Percentiles rank a stretch among this genome's conserved stretches.
phyloP scores from a whole-genome alignment of 1,139 yeast species.

The Geotrichum klebahnii region DNA sequence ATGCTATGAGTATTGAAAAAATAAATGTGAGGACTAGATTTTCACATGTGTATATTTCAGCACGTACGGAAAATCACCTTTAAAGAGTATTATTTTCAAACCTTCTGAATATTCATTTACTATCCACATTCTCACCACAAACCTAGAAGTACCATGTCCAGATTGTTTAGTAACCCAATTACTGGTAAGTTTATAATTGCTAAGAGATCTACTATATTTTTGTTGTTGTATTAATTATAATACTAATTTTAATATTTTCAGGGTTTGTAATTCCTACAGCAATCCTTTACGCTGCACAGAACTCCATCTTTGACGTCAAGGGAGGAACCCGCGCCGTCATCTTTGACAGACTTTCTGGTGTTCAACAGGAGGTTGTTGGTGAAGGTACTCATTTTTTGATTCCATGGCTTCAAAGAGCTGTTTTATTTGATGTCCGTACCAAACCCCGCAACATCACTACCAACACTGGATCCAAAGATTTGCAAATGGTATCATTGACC shows the following conservation, averaged over 20 bases:
- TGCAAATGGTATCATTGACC: conserved; percentile 92
- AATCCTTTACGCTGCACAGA: conserved; percentile 30
- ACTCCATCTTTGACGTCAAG: conserved; percentile 68
- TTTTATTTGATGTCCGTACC: conserved; percentile 87
- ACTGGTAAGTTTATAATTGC: conserved; percentile 18
- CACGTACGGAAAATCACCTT: background rate
- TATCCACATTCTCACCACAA: too few relatives aligned
- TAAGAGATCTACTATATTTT: too few relatives aligned
- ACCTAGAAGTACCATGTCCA: conserved; percentile 16
- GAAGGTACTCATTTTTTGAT: conserved; percentile 95
- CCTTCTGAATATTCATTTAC: too few relatives aligned
- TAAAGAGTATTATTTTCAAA: too few relatives aligned
- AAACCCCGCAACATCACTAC: conserved; percentile 87
- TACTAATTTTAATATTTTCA: background rate
- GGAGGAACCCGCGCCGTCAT: conserved; percentile 96
- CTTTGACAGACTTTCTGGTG: conserved; percentile 88
- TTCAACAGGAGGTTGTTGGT: conserved; percentile 77
- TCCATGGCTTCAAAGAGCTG: conserved; percentile 94
- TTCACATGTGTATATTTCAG: conserved; percentile 2
- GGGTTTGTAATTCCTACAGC: conserved; percentile 35
- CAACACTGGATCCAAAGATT: conserved; percentile 93
- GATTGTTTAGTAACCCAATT: conserved; percentile 22
- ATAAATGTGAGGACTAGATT: background rate
- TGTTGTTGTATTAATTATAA: background rate
- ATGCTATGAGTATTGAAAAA: conserved; percentile 1